Conservation (phyloP, 257 asterid genomes). For the Solanum chmielewskii region DNA sequence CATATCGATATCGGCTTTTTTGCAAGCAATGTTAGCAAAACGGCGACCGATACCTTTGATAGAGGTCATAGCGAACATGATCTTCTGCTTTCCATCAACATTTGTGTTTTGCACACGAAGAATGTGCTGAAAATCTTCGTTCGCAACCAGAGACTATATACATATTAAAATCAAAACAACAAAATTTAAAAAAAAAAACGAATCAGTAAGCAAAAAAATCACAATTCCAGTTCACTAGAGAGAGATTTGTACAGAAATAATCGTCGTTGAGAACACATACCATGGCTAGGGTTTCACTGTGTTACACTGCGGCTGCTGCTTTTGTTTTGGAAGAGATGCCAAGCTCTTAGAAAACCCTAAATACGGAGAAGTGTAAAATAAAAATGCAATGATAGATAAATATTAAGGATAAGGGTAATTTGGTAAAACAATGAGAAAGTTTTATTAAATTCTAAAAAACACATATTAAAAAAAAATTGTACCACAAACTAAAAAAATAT, state of each 20-base stretch:
- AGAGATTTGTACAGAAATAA: too few species aligned
- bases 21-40: constrained; percentile 81
- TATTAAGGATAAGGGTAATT: background rate
- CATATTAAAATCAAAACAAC: background rate
- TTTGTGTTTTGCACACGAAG: constrained; percentile 91
- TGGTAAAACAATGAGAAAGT: background rate
- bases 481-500: too few species aligned
- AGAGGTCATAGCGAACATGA: constrained; percentile 91
- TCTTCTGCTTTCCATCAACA: constrained; percentile 92
- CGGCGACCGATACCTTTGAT: constrained; percentile 98
- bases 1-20: constrained; percentile 92
- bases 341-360: background rate
- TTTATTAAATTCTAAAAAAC: background rate
- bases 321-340: background rate
- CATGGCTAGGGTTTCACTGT: background rate
- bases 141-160: constrained; percentile 35
- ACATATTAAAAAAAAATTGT: too few species aligned
- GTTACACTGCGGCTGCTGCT: background rate
- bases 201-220: background rate
- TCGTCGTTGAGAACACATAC: background rate
- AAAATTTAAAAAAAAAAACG: rapidly evolving
- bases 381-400: background rate
- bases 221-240: rapidly evolving
- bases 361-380: background rate
- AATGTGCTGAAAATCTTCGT: constrained; percentile 93